Percentiles rank a stretch among this genome's conserved stretches.
These are phyloP conservation scores for Fraxinus velutina DNA, from an alignment of 305 asterid species.

Conservation along the genomic window DNA sequence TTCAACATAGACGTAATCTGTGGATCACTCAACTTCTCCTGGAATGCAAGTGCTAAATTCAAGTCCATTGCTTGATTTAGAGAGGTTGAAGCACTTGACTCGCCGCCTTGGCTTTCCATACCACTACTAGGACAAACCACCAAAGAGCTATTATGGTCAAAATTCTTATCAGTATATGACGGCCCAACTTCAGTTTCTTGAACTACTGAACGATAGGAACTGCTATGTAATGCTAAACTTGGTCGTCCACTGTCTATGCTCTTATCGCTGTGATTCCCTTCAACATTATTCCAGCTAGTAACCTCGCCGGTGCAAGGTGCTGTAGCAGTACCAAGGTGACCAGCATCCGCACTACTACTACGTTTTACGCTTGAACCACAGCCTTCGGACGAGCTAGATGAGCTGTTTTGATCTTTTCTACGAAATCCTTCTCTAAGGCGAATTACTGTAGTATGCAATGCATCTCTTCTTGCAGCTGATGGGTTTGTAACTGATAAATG, in stretches of 20 bases:
- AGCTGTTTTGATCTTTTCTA: constrained; percentile 82
- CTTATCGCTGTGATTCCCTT: constrained; percentile 83
- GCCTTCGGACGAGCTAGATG: constrained; percentile 96
- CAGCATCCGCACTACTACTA: constrained; percentile 98
- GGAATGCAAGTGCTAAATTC: constrained; percentile 87
- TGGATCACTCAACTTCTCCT: constrained; percentile 90
- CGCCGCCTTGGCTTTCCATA: constrained; percentile 90
- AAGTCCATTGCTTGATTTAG: constrained; percentile 74
- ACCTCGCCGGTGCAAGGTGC: constrained; percentile 70
- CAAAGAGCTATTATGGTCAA: constrained; percentile 60
- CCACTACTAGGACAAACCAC: constrained; percentile 91
- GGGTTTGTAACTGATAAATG: constrained; percentile 84
- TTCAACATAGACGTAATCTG: constrained; percentile 82
- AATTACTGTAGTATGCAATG: constrained; percentile 88
- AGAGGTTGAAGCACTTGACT: constrained; percentile 82
- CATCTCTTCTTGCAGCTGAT: constrained; percentile 94
- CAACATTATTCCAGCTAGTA: constrained; percentile 74
- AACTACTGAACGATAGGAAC: constrained; percentile 83
- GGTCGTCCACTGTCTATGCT: constrained; percentile 96
- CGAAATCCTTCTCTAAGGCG: constrained; percentile 97
- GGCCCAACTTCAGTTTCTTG: constrained; percentile 96
- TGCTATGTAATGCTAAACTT: constrained; percentile 72
- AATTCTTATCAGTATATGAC: constrained; percentile 62
- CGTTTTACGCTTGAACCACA: constrained; percentile 97
- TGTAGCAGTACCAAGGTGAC: constrained; percentile 68